Conservation (phyloP, 345 rosid species). For the Syzygium oleosum region DNA sequence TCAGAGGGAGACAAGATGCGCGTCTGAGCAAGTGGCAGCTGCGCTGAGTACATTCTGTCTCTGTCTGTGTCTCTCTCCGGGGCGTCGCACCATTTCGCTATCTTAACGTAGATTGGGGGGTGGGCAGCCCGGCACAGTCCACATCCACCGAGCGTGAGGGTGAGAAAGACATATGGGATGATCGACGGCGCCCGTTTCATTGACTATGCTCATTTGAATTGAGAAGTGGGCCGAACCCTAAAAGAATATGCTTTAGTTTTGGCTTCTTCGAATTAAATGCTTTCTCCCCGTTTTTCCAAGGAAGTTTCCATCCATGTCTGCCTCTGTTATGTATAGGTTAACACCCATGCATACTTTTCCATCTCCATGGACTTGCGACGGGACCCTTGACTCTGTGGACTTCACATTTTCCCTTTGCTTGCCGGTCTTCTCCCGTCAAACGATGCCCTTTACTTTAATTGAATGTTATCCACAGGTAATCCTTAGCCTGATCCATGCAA, state of each 20-base stretch:
- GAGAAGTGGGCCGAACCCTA: not conserved
- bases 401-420: too few species aligned
- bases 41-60: conserved; percentile 27
- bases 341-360: too few species aligned
- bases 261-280: not conserved
- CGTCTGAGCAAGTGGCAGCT: conserved; percentile 22
- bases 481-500: not conserved
- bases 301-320: too few species aligned
- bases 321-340: too few species aligned
- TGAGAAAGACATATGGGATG: not conserved
- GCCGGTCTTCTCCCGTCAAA: not conserved
- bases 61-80: not conserved
- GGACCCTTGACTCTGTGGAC: too few species aligned
- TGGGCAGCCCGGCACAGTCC: not conserved
- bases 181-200: not conserved
- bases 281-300: not conserved
- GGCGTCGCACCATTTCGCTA: too few species aligned
- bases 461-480: too few species aligned
- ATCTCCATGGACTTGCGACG: too few species aligned
- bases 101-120: too few species aligned
- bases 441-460: not conserved
- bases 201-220: not conserved
- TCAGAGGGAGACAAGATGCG: conserved; percentile 17
- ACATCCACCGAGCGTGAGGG: not conserved
- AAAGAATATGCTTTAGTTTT: not conserved